Evolutionary conservation across 2,329 filamentous ascomycete species (phyloP), one percentile per base, ranked within the genome.

Genomic region (Xylaria sp.): DNA sequence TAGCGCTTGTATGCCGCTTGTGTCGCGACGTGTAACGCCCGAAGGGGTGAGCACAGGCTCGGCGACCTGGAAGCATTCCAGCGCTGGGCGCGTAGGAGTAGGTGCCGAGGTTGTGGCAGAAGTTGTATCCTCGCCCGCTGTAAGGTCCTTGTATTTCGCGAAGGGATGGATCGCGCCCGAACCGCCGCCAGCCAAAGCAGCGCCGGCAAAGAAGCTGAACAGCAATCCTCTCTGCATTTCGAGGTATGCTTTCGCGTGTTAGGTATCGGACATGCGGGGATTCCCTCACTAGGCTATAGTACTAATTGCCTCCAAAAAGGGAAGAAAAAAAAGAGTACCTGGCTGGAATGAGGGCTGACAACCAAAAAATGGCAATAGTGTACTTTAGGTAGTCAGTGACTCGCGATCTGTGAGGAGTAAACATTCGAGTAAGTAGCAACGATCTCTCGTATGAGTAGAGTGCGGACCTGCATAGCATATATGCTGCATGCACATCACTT

Each of bases 31-130:
- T 67, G 77, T 77, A 47, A 80, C 65, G 7, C 83, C 81, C 50
- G 78, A 69, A 0, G 85, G 84, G 22, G 82, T 85, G 62, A 88
- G 77, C 2, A 93, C 85, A 1, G 91, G 91, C 71, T 87, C 86
- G 58, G 89, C 86, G 17, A 93, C 87, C 78, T 93, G 86, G 72
- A 93, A 89, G 73, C 89, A 90, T 71, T 90, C 83, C 59, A 91
- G 80, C 53, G 54, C n/a, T n/a, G n/a, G n/a, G n/a, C n/a, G 58
- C 10, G 67, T 59, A 4, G 61, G 38, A 11, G 62, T 65, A n/a
- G 69, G 58, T n/a, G 59, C 65, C 3, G 68, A 20, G 45, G 49
- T 67, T 11, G 53, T 54, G 15, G 67, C 58, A 47, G 69, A 53
- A 39, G 63, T 54, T 22, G 42, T 56, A 42, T 67, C 42, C 0